phyloP scores from a whole-genome alignment of 352 stramenopile genomes.

The Phytophthora fragariae region DNA sequence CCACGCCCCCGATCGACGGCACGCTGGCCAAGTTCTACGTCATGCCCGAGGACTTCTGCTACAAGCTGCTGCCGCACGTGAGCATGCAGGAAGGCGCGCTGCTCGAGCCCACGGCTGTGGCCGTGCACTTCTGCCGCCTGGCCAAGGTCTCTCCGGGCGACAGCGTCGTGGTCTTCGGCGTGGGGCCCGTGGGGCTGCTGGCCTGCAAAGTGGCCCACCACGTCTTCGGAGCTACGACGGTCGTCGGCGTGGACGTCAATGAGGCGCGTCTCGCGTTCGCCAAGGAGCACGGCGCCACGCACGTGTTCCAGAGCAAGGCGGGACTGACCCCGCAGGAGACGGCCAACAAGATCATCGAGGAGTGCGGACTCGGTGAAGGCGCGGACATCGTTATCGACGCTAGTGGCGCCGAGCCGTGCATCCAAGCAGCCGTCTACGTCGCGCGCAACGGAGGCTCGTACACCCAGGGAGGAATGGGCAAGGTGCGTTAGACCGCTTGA shows the following conservation, averaged over 20 bases:
- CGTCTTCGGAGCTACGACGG: conserved; percentile 37
- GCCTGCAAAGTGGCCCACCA: conserved; percentile 38
- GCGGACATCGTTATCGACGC: conserved; percentile 42
- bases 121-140: conserved; percentile 39
- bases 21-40: conserved; percentile 41
- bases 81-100: conserved; percentile 38
- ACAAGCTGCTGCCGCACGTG: conserved; percentile 31
- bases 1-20: conserved; percentile 34
- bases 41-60: conserved; percentile 40
- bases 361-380: conserved; percentile 30
- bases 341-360: conserved; percentile 27
- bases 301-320: conserved; percentile 27
- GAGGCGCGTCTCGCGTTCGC: conserved; percentile 28
- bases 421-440: conserved; percentile 38
- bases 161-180: conserved; percentile 41
- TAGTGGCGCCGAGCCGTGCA: conserved; percentile 35
- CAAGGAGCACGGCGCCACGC: conserved; percentile 36
- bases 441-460: conserved; percentile 29
- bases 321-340: conserved; percentile 21
- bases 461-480: conserved; percentile 42
- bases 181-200: conserved; percentile 37
- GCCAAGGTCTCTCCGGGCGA: conserved; percentile 38
- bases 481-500: background rate
- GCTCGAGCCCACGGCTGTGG: conserved; percentile 38
- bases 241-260: conserved; percentile 39